Conservation (phyloP, 2,329 filamentous ascomycete genomes). For the Tolypocladium sp. region DNA sequence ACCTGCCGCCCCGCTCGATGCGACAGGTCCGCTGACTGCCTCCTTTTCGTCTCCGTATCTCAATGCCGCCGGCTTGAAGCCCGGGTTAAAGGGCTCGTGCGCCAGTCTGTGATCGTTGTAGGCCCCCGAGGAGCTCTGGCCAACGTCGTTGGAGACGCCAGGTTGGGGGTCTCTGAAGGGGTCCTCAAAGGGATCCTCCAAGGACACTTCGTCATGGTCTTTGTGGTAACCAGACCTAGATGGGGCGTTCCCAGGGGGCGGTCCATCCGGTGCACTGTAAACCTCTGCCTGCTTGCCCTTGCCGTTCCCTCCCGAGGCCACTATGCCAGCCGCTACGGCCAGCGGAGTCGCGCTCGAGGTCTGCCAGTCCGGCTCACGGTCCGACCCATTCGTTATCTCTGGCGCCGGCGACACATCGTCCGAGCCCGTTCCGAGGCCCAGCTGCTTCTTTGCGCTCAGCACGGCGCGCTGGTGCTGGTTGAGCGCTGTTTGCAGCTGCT, state of each 20-base stretch:
- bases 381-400: constrained; percentile 19
- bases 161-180: constrained; percentile 22
- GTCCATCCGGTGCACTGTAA: constrained; percentile 14
- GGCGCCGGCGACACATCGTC: constrained; percentile 16
- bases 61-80: constrained; percentile 14
- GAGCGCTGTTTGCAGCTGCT: constrained; percentile 74
- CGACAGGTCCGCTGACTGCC: constrained; percentile 6
- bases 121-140: constrained; percentile 8
- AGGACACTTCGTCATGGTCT: constrained; percentile 9
- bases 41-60: background rate
- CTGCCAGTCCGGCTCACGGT: constrained; percentile 9
- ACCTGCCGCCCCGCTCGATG: constrained; percentile 3
- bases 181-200: constrained; percentile 21
- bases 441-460: constrained; percentile 49
- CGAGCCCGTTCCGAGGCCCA: constrained; percentile 27
- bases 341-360: background rate
- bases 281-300: constrained; percentile 26
- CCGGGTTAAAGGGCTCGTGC: constrained; percentile 29
- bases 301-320: constrained; percentile 11
- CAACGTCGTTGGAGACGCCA: background rate
- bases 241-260: constrained; percentile 11
- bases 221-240: constrained; percentile 14
- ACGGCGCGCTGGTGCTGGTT: constrained; percentile 79
- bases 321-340: background rate
- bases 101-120: constrained; percentile 15